Conservation (phyloP, 148 eudicot species). For the Rhododendron ferrugineum region DNA sequence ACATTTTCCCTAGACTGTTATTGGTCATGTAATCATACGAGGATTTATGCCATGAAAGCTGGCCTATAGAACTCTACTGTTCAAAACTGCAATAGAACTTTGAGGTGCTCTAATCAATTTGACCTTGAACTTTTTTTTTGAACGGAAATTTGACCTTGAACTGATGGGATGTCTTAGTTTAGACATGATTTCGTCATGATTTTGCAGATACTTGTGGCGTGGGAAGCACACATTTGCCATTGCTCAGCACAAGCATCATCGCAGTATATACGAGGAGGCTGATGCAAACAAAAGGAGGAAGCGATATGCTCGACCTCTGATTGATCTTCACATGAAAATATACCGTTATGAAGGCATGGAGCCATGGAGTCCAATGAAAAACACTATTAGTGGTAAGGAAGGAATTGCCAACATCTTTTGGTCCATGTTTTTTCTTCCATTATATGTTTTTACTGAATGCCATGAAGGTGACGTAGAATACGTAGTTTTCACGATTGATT, state of each 20-base stretch:
- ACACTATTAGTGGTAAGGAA: slow-evolving; percentile 67
- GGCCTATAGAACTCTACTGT: background rate
- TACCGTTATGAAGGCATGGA: slow-evolving; percentile 85
- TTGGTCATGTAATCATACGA: background rate
- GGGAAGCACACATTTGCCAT: slow-evolving; percentile 90
- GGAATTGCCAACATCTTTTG: background rate
- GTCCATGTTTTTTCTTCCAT: background rate
- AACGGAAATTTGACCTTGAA: background rate
- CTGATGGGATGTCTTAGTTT: background rate
- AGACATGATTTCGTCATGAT: background rate
- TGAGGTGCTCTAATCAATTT: background rate
- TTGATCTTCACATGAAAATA: slow-evolving; percentile 93
- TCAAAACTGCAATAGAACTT: background rate
- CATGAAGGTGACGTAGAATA: background rate
- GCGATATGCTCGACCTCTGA: slow-evolving; percentile 91
- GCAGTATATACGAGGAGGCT: slow-evolving; percentile 86
- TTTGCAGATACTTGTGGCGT: slow-evolving; percentile 87
- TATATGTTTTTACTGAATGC: background rate
- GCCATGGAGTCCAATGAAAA: slow-evolving; percentile 76
- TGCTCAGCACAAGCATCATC: slow-evolving; percentile 97
- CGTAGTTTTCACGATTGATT: background rate
- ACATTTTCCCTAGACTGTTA: background rate
- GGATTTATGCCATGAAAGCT: background rate
- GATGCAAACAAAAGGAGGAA: slow-evolving; percentile 98
- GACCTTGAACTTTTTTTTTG: background rate